phyloP scores from a whole-genome alignment of 768 basidiomycete species.

The Sarcomyxa edulis region DNA sequence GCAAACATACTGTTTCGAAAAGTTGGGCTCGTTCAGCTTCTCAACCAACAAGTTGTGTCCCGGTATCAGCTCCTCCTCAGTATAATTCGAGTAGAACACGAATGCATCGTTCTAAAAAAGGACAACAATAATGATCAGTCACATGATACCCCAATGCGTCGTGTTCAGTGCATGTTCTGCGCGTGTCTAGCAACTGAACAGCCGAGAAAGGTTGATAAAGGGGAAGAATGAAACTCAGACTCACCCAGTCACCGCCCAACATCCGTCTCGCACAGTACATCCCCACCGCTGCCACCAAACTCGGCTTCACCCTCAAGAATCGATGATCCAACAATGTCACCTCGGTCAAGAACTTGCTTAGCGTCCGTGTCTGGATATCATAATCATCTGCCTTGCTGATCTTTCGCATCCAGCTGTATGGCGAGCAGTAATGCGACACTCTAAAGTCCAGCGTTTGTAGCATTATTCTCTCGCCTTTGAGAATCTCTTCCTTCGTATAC shows the following conservation, averaged over 20 bases:
- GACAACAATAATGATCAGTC: slow-evolving; percentile 28
- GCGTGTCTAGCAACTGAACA: slow-evolving; percentile 6
- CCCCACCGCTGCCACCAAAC: slow-evolving; percentile 88
- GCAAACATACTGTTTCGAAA: slow-evolving; percentile 83
- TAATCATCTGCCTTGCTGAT: slow-evolving; percentile 99
- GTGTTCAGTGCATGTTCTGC: too few relatives aligned
- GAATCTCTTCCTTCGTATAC: slow-evolving; percentile 91
- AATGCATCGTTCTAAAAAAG: slow-evolving; percentile 76
- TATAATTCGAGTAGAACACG: slow-evolving; percentile 88
- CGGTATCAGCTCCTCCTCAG: slow-evolving; percentile 78
- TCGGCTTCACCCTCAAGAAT: slow-evolving; percentile 91
- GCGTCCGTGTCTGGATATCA: slow-evolving; percentile 93
- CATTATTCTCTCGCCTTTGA: slow-evolving; percentile 97
- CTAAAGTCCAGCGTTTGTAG: slow-evolving; percentile 93
- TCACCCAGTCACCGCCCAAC: slow-evolving; percentile 94
- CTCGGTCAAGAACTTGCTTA: slow-evolving; percentile 97
- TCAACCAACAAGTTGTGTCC: slow-evolving; percentile 82
- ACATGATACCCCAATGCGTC: slow-evolving; percentile 23
- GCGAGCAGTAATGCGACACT: slow-evolving; percentile 96
- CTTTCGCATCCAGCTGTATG: slow-evolving; percentile 97
- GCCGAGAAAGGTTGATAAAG: slow-evolving; percentile 8
- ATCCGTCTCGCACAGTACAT: slow-evolving; percentile 96
- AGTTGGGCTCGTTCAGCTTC: slow-evolving; percentile 74
- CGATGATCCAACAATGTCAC: slow-evolving; percentile 90
- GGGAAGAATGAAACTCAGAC: slow-evolving; percentile 29